Conservation (phyloP, 2,329 filamentous ascomycete genomes). For the Didymellaceae sp. region DNA sequence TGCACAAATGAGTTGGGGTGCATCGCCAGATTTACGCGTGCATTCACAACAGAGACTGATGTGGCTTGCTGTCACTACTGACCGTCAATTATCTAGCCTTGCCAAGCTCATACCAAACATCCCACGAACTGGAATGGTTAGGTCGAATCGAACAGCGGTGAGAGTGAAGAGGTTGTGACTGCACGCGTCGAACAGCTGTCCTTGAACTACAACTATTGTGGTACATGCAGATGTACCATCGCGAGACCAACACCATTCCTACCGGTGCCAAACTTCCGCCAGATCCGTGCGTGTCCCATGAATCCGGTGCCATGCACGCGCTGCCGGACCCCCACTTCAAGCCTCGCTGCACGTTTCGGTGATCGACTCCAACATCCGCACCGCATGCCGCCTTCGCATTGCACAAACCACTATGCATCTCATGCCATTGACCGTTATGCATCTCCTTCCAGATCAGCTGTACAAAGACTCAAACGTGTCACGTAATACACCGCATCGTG, state of each 20-base stretch:
- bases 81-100: conserved; percentile 4
- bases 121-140: neutral
- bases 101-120: conserved; percentile 6
- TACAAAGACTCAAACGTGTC: neutral
- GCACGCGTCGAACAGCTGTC: neutral
- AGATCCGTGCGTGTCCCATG: conserved; percentile 44
- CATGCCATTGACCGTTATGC: conserved; percentile 1
- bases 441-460: neutral
- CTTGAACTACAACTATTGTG: neutral
- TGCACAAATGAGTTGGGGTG: conserved; percentile 12
- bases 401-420: conserved; percentile 12
- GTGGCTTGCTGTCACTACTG: conserved; percentile 13
- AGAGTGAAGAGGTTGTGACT: neutral
- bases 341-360: conserved; percentile 35
- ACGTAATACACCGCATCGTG: neutral
- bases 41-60: conserved; percentile 8
- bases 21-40: conserved; percentile 1
- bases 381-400: conserved; percentile 5
- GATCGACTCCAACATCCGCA: conserved; percentile 21
- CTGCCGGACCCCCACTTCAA: conserved; percentile 38
- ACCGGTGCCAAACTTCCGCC: conserved; percentile 31
- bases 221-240: neutral
- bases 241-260: conserved; percentile 1
- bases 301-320: conserved; percentile 31
- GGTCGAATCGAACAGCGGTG: neutral